These are phyloP conservation scores for Fusarium succisae DNA, from an alignment of 2,329 filamentous ascomycete genomes.

Conservation along the genomic window DNA sequence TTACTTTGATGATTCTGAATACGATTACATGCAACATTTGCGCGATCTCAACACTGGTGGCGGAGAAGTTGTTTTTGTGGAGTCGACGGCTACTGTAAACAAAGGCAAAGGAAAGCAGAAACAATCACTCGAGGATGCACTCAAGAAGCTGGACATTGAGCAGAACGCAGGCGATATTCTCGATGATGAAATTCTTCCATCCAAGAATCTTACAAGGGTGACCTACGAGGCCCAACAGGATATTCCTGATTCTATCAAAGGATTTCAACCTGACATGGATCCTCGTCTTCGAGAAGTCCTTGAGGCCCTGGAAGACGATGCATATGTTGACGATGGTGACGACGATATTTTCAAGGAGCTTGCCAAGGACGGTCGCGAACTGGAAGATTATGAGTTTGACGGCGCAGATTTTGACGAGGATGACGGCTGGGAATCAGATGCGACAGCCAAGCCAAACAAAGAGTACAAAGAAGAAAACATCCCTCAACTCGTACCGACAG, in stretches of 20 bases:
- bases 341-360: conserved; percentile 86
- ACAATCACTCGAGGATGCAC: conserved; percentile 81
- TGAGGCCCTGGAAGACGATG: conserved; percentile 94
- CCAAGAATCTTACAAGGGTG: conserved; percentile 77
- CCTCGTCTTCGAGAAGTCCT: conserved; percentile 88
- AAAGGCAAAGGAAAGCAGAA: conserved; percentile 81
- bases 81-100: conserved; percentile 70
- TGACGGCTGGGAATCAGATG: conserved; percentile 94
- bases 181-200: conserved; percentile 79
- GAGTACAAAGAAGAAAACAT: conserved; percentile 62
- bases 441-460: conserved; percentile 80
- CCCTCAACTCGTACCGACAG: conserved; percentile 59
- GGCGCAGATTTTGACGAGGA: conserved; percentile 71
- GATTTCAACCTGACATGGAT: conserved; percentile 98
- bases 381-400: conserved; percentile 84
- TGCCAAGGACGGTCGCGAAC: conserved; percentile 74
- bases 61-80: conserved; percentile 84
- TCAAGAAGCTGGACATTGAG: conserved; percentile 69
- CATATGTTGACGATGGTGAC: conserved; percentile 87
- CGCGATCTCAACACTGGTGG: conserved; percentile 81
- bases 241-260: conserved; percentile 87
- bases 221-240: conserved; percentile 95
- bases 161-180: conserved; percentile 67
- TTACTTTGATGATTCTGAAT: conserved; percentile 93
- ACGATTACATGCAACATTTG: conserved; percentile 99